Conservation (phyloP, 257 asterid genomes). For the Petunia axillaris region DNA sequence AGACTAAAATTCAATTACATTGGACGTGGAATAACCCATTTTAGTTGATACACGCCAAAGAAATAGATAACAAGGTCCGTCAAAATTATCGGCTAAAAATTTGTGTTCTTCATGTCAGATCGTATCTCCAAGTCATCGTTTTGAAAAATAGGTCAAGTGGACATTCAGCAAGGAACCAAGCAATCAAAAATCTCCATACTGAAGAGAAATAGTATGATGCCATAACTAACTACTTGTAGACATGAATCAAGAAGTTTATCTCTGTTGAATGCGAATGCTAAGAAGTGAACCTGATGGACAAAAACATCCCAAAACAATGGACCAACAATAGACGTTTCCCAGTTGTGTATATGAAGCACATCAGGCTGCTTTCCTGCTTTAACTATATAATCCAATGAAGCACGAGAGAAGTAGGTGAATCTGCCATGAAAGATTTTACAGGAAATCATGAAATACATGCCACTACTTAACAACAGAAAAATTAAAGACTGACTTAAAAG, state of each 20-base stretch:
- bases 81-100: not conserved
- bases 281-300: slow-evolving; percentile 63
- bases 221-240: not conserved
- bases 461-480: not conserved
- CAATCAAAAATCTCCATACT: not conserved
- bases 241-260: not conserved
- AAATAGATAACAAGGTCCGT: not conserved
- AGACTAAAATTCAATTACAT: slow-evolving; percentile 2
- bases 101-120: slow-evolving; percentile 9
- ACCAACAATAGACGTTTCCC: slow-evolving; percentile 84
- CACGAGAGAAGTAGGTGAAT: slow-evolving; percentile 85
- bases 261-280: not conserved
- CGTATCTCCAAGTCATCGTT: too few species aligned
- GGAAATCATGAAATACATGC: slow-evolving; percentile 19
- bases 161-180: not conserved
- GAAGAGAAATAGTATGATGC: not conserved
- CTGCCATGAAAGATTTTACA: slow-evolving; percentile 50
- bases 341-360: slow-evolving; percentile 85
- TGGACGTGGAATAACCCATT: not conserved
- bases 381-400: slow-evolving; percentile 79
- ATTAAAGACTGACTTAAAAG: not conserved
- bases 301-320: slow-evolving; percentile 90
- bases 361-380: slow-evolving; percentile 82
- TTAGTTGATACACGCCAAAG: not conserved
- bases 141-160: not conserved